These are phyloP conservation scores for Mycena indigotica DNA, from an alignment of 768 basidiomycete species.

Conservation along the genomic window DNA sequence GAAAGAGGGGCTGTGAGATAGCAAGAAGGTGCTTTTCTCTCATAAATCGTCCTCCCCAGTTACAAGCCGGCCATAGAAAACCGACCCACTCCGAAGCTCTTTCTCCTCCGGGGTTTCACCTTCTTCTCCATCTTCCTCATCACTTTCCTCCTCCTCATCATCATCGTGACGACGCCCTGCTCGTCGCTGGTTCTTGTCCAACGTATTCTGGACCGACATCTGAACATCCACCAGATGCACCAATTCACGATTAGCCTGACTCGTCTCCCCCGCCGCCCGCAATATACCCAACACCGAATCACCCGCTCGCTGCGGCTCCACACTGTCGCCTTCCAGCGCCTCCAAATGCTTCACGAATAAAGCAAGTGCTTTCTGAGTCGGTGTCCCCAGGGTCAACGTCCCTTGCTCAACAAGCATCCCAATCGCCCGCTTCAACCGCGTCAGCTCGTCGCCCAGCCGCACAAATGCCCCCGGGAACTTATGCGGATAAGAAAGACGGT, in stretches of 20 bases:
- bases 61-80: too few species aligned
- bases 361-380: conserved; percentile 25
- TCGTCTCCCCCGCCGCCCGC: too few species aligned
- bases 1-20: too few species aligned
- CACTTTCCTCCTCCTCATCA: too few species aligned
- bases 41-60: too few species aligned
- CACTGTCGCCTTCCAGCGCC: background rate
- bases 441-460: conserved; percentile 26
- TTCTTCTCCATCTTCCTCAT: too few species aligned
- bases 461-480: conserved; percentile 19
- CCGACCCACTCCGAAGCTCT: too few species aligned
- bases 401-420: conserved; percentile 27
- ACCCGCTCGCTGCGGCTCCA: background rate
- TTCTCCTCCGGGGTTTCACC: too few species aligned
- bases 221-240: background rate
- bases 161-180: too few species aligned
- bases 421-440: conserved; percentile 28
- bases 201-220: background rate
- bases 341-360: conserved; percentile 34
- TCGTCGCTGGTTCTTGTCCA: too few species aligned
- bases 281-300: too few species aligned
- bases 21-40: too few species aligned
- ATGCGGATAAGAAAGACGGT: conserved; percentile 10
- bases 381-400: conserved; percentile 25
- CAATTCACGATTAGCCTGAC: background rate